These are phyloP conservation scores for Phialophora expanda DNA, from an alignment of 2,329 filamentous ascomycete species.

Conservation along the genomic window DNA sequence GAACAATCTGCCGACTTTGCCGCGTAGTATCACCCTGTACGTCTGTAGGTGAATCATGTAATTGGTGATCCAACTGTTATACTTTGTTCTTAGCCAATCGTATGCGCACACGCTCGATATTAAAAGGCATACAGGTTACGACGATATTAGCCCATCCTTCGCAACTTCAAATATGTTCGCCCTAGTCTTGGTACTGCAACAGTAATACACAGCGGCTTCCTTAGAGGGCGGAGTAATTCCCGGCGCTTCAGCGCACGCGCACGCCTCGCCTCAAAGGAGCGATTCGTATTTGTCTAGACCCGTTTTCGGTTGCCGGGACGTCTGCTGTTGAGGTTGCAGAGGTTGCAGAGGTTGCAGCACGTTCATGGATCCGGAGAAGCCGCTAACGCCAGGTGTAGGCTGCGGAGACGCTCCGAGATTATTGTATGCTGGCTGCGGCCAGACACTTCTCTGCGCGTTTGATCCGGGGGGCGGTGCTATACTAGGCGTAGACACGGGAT, in stretches of 20 bases:
- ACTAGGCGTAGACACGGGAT: conserved; percentile 14
- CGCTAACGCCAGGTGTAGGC: not conserved
- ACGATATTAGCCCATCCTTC: not conserved
- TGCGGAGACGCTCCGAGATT: conserved; percentile 30
- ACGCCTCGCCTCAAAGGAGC: conserved; percentile 50
- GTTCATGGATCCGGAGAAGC: conserved; percentile 36
- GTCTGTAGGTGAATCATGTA: not conserved
- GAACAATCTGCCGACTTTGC: not conserved
- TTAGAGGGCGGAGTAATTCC: not conserved
- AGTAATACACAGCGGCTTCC: not conserved
- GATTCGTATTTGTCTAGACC: conserved; percentile 64
- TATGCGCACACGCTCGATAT: not conserved
- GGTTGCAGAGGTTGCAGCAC: conserved; percentile 38
- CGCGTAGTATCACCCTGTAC: not conserved
- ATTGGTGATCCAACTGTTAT: not conserved
- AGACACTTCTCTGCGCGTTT: conserved; percentile 32
- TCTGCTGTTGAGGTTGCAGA: conserved; percentile 40
- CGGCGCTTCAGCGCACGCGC: not conserved
- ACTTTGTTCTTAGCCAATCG: not conserved
- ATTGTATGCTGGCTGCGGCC: conserved; percentile 31
- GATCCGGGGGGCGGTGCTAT: conserved; percentile 45
- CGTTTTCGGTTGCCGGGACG: conserved; percentile 43
- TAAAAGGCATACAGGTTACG: not conserved
- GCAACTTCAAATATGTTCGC: not conserved
- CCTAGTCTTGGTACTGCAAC: not conserved